Conservation (phyloP, 805 yeast genomes). For the Barnettozyma sucrosica region DNA sequence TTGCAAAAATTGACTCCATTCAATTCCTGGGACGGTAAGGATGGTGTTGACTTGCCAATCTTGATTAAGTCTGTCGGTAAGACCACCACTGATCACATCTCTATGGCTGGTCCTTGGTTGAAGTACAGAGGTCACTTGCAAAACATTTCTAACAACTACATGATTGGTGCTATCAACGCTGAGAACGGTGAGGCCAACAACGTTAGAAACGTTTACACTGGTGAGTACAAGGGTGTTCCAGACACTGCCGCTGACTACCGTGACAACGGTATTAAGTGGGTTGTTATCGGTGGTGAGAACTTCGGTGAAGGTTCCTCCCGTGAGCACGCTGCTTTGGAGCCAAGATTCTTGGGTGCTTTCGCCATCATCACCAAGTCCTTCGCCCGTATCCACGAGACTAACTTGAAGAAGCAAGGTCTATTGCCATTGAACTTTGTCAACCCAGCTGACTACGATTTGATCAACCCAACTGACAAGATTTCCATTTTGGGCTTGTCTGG, state of each 20-base stretch:
- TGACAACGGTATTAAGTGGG: conserved; percentile 90
- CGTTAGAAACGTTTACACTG: conserved; percentile 85
- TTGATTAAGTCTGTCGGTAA: conserved; percentile 94
- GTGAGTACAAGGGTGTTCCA: conserved; percentile 92
- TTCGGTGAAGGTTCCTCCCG: conserved; percentile 99
- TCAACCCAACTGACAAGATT: conserved; percentile 83
- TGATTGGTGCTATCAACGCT: conserved; percentile 98
- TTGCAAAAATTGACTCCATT: conserved; percentile 91
- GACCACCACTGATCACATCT: conserved; percentile 98
- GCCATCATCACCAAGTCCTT: conserved; percentile 97
- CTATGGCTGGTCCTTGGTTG: conserved; percentile 99
- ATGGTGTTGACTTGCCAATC: conserved; percentile 82
- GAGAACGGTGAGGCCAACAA: conserved; percentile 93
- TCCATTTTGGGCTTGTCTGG: conserved; percentile 80
- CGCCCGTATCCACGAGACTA: conserved; percentile 98
- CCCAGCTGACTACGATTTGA: conserved; percentile 88
- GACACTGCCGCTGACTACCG: conserved; percentile 94
- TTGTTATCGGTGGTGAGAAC: conserved; percentile 97
- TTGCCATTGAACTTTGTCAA: conserved; percentile 92
- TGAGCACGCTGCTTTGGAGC: conserved; percentile 99
- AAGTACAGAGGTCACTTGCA: conserved; percentile 99
- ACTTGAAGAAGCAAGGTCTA: conserved; percentile 98
- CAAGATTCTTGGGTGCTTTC: conserved; percentile 97
- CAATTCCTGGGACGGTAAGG: conserved; percentile 96
- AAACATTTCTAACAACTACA: conserved; percentile 97